phyloP scores from a whole-genome alignment of 768 basidiomycete genomes.

The Pleurotus ostreatus region DNA sequence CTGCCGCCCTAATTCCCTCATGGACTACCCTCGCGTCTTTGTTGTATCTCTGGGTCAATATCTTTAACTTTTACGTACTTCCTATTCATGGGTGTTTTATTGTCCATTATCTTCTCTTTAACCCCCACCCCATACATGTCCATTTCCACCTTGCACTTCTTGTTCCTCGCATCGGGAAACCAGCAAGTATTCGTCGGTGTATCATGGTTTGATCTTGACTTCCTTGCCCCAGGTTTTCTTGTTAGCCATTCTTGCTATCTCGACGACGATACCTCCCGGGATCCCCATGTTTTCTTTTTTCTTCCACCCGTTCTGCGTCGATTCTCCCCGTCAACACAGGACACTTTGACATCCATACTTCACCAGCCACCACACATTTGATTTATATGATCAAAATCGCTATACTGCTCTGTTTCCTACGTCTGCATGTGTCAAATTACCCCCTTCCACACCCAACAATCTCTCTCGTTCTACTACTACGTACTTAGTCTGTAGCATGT shows the following conservation, averaged over 20 bases:
- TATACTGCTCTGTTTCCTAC: constrained; percentile 9
- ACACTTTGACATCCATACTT: neutral
- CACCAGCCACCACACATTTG: neutral
- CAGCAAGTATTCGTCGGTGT: constrained; percentile 3
- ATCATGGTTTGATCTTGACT: neutral
- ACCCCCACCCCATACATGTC: constrained; percentile 1
- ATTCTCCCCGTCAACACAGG: neutral
- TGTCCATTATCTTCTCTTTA: constrained; percentile 1
- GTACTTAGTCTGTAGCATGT: constrained; percentile 22
- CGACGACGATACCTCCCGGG: neutral
- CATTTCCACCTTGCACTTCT: constrained; percentile 4
- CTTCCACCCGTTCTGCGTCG: constrained; percentile 13
- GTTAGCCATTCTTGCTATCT: neutral
- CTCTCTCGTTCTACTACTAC: constrained; percentile 18
- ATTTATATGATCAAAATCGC: constrained; percentile 11
- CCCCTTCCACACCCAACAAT: constrained; percentile 14
- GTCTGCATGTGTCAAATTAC: constrained; percentile 17
- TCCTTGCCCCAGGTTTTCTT: neutral
- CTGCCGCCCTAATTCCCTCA: constrained; percentile 4
- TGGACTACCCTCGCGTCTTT: constrained; percentile 2
- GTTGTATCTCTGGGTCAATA: constrained; percentile 7
- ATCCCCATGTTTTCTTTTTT: constrained; percentile 9
- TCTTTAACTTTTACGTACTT: constrained; percentile 6
- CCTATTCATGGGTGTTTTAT: constrained; percentile 6
- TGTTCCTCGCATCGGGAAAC: neutral